Percentiles rank a stretch among this genome's conserved stretches.
These are phyloP conservation scores for Penicillium sp. DNA, from an alignment of 2,329 filamentous ascomycete genomes.

Conservation along the genomic window DNA sequence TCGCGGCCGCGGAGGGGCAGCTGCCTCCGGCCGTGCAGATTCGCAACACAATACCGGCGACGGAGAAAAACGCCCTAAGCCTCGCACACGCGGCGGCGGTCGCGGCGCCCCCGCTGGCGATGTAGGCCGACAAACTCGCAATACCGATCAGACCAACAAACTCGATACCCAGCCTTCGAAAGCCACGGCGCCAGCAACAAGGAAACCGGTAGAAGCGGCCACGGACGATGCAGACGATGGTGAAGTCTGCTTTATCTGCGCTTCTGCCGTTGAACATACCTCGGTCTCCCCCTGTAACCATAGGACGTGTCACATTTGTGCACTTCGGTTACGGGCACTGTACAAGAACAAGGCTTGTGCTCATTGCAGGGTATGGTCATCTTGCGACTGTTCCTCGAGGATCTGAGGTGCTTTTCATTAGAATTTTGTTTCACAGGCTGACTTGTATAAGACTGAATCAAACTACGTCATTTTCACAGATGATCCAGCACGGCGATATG, in stretches of 20 bases:
- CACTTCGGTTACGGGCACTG: slow-evolving; percentile 76
- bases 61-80: slow-evolving; percentile 31
- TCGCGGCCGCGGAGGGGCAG: slow-evolving; percentile 34
- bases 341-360: slow-evolving; percentile 96
- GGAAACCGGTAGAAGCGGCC: slow-evolving; percentile 25
- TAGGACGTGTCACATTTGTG: slow-evolving; percentile 91
- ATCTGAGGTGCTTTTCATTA: background rate
- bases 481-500: slow-evolving; percentile 67
- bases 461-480: slow-evolving; percentile 84
- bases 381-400: background rate
- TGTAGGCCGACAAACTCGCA: slow-evolving; percentile 24
- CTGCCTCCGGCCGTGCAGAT: slow-evolving; percentile 24
- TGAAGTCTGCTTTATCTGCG: slow-evolving; percentile 96
- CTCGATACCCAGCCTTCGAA: slow-evolving; percentile 11
- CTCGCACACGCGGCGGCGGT: slow-evolving; percentile 28
- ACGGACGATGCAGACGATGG: slow-evolving; percentile 52
- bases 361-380: slow-evolving; percentile 69
- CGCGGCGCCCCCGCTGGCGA: slow-evolving; percentile 28
- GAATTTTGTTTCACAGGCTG: slow-evolving; percentile 8
- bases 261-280: slow-evolving; percentile 76
- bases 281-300: slow-evolving; percentile 92
- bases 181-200: slow-evolving; percentile 24
- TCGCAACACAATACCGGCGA: slow-evolving; percentile 19
- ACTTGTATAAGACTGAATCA: slow-evolving; percentile 33
- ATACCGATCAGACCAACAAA: slow-evolving; percentile 13